phyloP scores from a whole-genome alignment of 352 stramenopile species.

The Phytophthora idaei region DNA sequence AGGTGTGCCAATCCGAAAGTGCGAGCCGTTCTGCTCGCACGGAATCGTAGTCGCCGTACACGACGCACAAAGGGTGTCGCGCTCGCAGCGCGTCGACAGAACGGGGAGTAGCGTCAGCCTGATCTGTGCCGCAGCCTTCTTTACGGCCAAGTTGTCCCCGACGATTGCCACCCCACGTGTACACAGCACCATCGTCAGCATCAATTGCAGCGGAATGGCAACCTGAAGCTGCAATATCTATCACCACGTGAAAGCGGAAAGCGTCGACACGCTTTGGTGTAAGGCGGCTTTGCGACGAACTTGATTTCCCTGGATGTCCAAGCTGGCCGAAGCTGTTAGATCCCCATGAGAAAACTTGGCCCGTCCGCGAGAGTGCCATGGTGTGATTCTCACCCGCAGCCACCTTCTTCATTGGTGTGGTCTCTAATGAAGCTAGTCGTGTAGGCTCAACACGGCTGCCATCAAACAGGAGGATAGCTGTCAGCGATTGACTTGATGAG shows the following conservation, averaged over 20 bases:
- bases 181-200: constrained; percentile 47
- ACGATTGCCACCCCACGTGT: constrained; percentile 85
- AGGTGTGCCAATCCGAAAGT: constrained; percentile 79
- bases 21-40: constrained; percentile 55
- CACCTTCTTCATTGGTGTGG: constrained; percentile 69
- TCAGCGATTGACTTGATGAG: constrained; percentile 3
- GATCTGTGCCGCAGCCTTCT: constrained; percentile 72
- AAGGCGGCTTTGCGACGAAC: constrained; percentile 57
- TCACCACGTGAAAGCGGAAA: constrained; percentile 59
- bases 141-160: constrained; percentile 80
- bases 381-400: constrained; percentile 85
- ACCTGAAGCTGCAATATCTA: constrained; percentile 71
- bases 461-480: not conserved
- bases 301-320: constrained; percentile 63
- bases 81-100: constrained; percentile 63
- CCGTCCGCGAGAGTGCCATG: constrained; percentile 64
- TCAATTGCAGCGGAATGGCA: constrained; percentile 79
- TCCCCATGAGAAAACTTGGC: constrained; percentile 85
- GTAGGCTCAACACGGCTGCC: constrained; percentile 73
- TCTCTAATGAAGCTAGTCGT: constrained; percentile 45
- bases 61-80: constrained; percentile 58
- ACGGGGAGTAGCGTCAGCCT: constrained; percentile 59
- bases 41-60: constrained; percentile 62
- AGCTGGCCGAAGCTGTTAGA: constrained; percentile 85
- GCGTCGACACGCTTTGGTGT: constrained; percentile 77